A percentile compares a stretch with the other conserved stretches of the same genome.
Evolutionary conservation across 2,329 filamentous ascomycete species (phyloP).

Genomic region (Lecanosticta acicola): DNA sequence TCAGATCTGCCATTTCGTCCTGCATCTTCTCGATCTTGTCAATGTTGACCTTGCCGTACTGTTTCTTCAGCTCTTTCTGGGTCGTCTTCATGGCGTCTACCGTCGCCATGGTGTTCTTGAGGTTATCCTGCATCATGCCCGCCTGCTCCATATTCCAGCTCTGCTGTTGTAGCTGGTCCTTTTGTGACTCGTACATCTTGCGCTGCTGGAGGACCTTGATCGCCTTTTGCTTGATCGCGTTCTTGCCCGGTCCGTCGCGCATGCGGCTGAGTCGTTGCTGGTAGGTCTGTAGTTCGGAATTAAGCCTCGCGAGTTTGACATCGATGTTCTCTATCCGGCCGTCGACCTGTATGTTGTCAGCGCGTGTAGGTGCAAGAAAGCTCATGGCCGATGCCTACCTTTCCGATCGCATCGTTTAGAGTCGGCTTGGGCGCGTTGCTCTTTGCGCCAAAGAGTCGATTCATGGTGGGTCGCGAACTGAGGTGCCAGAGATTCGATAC

Average conservation of each 20-base stretch:
- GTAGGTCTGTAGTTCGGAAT: constrained; percentile 82
- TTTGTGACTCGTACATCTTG: constrained; percentile 89
- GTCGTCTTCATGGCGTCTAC: constrained; percentile 97
- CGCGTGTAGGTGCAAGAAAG: constrained; percentile 3
- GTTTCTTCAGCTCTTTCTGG: constrained; percentile 83
- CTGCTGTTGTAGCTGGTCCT: constrained; percentile 88
- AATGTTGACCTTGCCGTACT: constrained; percentile 95
- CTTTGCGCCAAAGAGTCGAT: constrained; percentile 89
- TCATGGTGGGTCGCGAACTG: constrained; percentile 73
- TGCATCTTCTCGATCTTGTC: constrained; percentile 97
- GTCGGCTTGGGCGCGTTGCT: constrained; percentile 83
- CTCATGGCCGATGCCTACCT: constrained; percentile 48
- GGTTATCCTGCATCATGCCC: constrained; percentile 96
- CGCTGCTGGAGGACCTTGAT: constrained; percentile 89
- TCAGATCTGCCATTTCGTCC: constrained; percentile 97
- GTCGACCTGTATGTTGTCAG: constrained; percentile 57
- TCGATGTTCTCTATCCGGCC: constrained; percentile 79
- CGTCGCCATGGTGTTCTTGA: constrained; percentile 97
- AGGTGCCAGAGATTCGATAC: no score
- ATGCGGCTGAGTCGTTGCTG: constrained; percentile 83
- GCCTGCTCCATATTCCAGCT: constrained; percentile 99
- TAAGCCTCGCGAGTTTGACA: constrained; percentile 88
- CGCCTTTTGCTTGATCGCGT: constrained; percentile 86
- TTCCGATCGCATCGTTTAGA: constrained; percentile 73
- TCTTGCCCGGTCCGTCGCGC: constrained; percentile 92